Percentiles rank a stretch among this genome's conserved stretches.
Evolutionary conservation across 768 basidiomycete species (phyloP).

Genomic region (Cystofilobasidium capitatum): DNA sequence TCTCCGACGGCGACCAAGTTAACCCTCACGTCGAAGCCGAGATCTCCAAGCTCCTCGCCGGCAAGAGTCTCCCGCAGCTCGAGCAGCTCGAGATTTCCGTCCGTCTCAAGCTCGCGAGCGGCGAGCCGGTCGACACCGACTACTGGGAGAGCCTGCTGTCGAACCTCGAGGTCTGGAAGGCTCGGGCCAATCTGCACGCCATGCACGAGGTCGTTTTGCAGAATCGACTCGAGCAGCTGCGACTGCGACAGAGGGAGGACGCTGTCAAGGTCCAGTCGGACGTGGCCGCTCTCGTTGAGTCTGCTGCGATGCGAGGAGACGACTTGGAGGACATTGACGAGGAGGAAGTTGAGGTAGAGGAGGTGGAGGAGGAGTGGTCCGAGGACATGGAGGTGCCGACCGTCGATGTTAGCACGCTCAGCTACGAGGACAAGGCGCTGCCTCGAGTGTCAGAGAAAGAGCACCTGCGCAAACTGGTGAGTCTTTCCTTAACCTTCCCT

Average conservation of each 20-base stretch:
- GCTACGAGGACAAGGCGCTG: slow-evolving; percentile 68
- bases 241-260: slow-evolving; percentile 91
- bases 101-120: slow-evolving; percentile 75
- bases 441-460: slow-evolving; percentile 58
- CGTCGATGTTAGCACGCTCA: slow-evolving; percentile 59
- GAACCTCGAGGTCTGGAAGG: slow-evolving; percentile 91
- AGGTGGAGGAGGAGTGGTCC: slow-evolving; percentile 35
- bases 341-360: slow-evolving; percentile 41
- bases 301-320: slow-evolving; percentile 44
- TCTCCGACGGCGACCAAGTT: slow-evolving; percentile 40
- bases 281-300: slow-evolving; percentile 37
- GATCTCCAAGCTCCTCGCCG: slow-evolving; percentile 66
- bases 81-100: slow-evolving; percentile 71
- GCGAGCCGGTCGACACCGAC: slow-evolving; percentile 91
- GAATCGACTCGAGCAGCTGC: slow-evolving; percentile 89
- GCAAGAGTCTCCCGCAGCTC: slow-evolving; percentile 79
- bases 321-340: slow-evolving; percentile 35
- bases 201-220: slow-evolving; percentile 94
- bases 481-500: neutral
- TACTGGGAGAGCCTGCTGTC: slow-evolving; percentile 93
- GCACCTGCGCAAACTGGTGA: slow-evolving; percentile 48
- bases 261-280: slow-evolving; percentile 90
- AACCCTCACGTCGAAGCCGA: slow-evolving; percentile 64
- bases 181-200: slow-evolving; percentile 81
- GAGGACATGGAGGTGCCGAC: slow-evolving; percentile 71